Base-by-base conservation (phyloP, 192 early-diverging fungal species). In the Coemansia sp. region DNA sequence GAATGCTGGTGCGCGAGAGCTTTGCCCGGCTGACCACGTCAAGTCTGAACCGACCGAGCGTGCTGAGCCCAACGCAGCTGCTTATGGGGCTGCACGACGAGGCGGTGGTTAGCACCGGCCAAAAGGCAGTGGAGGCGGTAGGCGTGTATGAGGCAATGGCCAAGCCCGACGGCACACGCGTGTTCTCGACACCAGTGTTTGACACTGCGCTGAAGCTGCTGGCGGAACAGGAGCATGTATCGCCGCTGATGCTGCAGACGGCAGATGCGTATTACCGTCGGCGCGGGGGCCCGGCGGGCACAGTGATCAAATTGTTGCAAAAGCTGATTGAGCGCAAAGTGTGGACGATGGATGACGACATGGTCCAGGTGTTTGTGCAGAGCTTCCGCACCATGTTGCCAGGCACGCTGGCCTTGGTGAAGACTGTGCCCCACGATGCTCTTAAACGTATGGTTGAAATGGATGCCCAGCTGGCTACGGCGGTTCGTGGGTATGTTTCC, bases 61-160 rank as follows among this genome's bases (percentile, higher is more conserved):
- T 70, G 48, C 51, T 81, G 51, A 81, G 78, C 25, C 78, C 78
- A n/a, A 75, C 69, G 14, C 68, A 81, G 52, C 60, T 81, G 43
- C 58, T 81, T 27, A 22, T 81, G n/a, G 65, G 62, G 17, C 53
- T 81, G 59, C 78, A 81, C 56, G 63, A 56, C 52, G 53, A 48
- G 14, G 54, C 56, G 17, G 51, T 39, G 14, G 58, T n/a, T 27
- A 56, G 0, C 7, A 38, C 35, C 25, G 17, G 43, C 3, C 35
- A 49, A 15, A 56, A 63, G 21, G 65, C 68, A 0, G 52, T 52
- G 17, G 64, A 63, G 6, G 74, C 74, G 5, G 55, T 76, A 2
- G 38, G 5, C 2, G 22, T 81, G 17, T 75, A 58, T 10, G 63
- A 55, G 23, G 45, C 39, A 25, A 72, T 72, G 62, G 48, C 43